Base-by-base conservation (phyloP, 768 basidiomycete species). In the Vararia minispora region DNA sequence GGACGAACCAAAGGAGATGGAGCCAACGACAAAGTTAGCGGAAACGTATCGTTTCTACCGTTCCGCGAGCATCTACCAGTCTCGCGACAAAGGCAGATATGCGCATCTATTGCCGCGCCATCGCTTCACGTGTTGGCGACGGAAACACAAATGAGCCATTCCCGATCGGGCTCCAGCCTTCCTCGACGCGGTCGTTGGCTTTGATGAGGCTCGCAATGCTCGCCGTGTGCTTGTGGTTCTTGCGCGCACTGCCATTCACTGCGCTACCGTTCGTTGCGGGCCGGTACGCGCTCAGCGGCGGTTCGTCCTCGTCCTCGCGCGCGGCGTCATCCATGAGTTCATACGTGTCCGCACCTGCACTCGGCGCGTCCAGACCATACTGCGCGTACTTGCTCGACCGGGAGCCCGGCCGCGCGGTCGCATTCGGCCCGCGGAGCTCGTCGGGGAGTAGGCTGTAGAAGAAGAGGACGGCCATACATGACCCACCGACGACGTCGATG, bases 401-500 rank as follows among this genome's bases (percentile, higher is more conserved):
- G 86, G 56, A 88, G 24, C 64, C 66, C 0, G 72, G 71, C 0
- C 80, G 78, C 3, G 68, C 63, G 1, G 66, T 65, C 0, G 72
- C 74, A 12, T 58, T 67, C 12, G 66, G 51, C 20, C 73, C 72
- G 42, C 72, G 74, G 46, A 94, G 69, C 41, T 82, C 78, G 45
- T 83, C 77, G 0, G 91, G 89, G 52, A 97, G 76, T 61, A 79
- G 80, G 46, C 85, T 52, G 64, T 89, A 97, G 69, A 97, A 98
- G 52, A 74, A 79, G 14, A 73, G 71, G 26, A 82, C 79, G 33
- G 92, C 82, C 45, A 99, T 72, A 55, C 91, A 94, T 0, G 84
- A 87, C 11, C 95, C 95, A 8, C 79, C 86, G 34, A 90, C 87
- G 55, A 97, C 87, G 55, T 99, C 95, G 62, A 99, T 91, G 54